Percentiles rank a stretch among this genome's conserved stretches.
phyloP scores from a whole-genome alignment of 148 eudicot genomes.

The Heliosperma pusillum region DNA sequence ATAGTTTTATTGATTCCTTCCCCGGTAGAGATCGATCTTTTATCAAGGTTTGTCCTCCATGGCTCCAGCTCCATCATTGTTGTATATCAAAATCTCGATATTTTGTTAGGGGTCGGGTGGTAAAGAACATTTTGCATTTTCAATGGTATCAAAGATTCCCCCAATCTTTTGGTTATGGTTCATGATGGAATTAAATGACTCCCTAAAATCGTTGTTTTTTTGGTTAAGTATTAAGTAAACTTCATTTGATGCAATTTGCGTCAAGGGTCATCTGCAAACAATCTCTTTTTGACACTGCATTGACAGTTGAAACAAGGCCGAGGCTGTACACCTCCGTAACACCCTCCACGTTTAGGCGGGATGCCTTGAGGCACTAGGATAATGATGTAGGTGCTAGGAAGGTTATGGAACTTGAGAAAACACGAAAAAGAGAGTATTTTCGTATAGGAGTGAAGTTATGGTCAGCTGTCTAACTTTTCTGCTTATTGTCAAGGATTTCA shows the following conservation, averaged over 20 bases:
- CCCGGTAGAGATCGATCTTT: constrained; percentile 64
- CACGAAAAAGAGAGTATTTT: background rate
- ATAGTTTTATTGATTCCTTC: constrained; percentile 90
- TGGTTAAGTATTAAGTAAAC: too few species aligned
- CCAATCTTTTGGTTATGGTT: too few species aligned
- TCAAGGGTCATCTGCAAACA: too few species aligned
- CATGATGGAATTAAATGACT: background rate
- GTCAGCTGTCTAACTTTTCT: background rate
- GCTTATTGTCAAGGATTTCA: background rate
- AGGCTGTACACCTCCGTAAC: too few species aligned
- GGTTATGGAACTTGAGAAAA: background rate
- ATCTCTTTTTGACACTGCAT: background rate
- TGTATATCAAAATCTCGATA: background rate
- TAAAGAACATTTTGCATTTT: background rate
- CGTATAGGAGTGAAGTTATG: background rate
- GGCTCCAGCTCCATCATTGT: background rate
- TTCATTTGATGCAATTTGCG: background rate
- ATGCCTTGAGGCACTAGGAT: too few species aligned
- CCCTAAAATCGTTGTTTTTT: background rate
- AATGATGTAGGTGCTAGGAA: too few species aligned
- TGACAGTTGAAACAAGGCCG: too few species aligned
- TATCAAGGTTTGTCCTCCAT: constrained; percentile 52
- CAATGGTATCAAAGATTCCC: background rate
- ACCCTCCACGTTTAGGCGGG: too few species aligned
- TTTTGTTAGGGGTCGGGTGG: background rate